These are phyloP conservation scores for Porcisia hertigi DNA, from an alignment of 208 protist genomes.

Conservation along the genomic window DNA sequence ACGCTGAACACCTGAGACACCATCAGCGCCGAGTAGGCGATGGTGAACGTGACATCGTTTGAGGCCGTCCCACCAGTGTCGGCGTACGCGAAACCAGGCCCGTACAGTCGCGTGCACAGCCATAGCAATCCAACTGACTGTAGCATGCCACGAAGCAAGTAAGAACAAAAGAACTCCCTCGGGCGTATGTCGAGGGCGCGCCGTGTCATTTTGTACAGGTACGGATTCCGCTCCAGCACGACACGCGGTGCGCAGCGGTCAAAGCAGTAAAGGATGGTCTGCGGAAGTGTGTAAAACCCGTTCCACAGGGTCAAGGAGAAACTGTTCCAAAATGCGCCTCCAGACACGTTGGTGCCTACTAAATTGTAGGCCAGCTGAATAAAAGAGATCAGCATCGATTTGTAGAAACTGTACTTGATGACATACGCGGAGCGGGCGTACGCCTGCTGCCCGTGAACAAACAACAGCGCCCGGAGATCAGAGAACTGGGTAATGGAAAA, in stretches of 20 bases:
- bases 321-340: conserved; percentile 91
- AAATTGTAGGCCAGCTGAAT: conserved; percentile 92
- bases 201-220: conserved; percentile 79
- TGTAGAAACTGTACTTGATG: conserved; percentile 98
- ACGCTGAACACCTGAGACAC: conserved; percentile 86
- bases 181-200: conserved; percentile 51
- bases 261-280: conserved; percentile 88
- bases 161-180: conserved; percentile 72
- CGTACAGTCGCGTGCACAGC: conserved; percentile 50
- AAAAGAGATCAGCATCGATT: conserved; percentile 95
- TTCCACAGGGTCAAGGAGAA: conserved; percentile 91
- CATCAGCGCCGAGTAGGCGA: conserved; percentile 89
- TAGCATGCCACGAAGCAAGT: conserved; percentile 65
- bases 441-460: conserved; percentile 95
- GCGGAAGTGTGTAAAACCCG: conserved; percentile 89
- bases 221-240: conserved; percentile 69
- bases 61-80: conserved; percentile 36
- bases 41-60: conserved; percentile 76
- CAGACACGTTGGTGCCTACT: conserved; percentile 64
- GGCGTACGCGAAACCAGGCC: conserved; percentile 35
- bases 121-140: conserved; percentile 77
- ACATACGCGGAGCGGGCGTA: conserved; percentile 92
- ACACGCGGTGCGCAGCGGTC: conserved; percentile 82
- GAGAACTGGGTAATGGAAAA: conserved; percentile 94
- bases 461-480: conserved; percentile 91